Conservation (phyloP, 2,329 filamentous ascomycete genomes). For the Cordyceps cateniannulata region DNA sequence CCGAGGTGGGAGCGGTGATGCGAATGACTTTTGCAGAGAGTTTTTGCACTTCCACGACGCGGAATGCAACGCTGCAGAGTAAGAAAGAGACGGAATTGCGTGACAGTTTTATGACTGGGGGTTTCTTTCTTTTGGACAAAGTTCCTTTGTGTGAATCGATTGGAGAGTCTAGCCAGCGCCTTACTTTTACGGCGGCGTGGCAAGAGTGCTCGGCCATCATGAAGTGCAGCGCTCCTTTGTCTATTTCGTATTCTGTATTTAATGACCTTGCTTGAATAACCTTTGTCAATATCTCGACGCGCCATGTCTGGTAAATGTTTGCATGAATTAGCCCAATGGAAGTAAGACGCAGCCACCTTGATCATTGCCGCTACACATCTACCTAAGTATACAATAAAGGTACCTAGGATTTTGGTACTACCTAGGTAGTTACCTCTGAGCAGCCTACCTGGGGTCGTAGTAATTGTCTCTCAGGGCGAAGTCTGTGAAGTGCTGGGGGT, state of each 20-base stretch:
- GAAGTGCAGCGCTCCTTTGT: neutral
- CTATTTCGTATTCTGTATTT: constrained; percentile 3
- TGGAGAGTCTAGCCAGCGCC: neutral
- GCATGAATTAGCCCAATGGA: neutral
- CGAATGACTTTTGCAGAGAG: neutral
- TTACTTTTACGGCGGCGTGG: constrained; percentile 4
- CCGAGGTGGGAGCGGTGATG: constrained; percentile 8
- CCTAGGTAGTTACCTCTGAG: no score
- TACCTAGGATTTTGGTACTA: neutral
- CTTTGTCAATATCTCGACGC: neutral
- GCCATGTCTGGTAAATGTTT: neutral
- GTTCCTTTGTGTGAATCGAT: constrained; percentile 1
- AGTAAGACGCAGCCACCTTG: no score
- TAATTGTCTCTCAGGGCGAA: no score
- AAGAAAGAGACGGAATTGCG: neutral
- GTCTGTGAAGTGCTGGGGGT: no score
- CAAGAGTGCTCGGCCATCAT: constrained; percentile 8
- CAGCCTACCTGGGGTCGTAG: no score
- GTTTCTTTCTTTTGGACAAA: neutral
- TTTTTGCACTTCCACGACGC: neutral
- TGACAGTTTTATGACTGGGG: neutral
- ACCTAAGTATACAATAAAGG: no score
- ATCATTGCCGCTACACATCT: no score
- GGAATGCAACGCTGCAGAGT: neutral
- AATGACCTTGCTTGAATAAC: neutral